Evolutionary conservation across 768 basidiomycete species (phyloP).

Genomic region (Pseudohyphozyma bogoriensis): DNA sequence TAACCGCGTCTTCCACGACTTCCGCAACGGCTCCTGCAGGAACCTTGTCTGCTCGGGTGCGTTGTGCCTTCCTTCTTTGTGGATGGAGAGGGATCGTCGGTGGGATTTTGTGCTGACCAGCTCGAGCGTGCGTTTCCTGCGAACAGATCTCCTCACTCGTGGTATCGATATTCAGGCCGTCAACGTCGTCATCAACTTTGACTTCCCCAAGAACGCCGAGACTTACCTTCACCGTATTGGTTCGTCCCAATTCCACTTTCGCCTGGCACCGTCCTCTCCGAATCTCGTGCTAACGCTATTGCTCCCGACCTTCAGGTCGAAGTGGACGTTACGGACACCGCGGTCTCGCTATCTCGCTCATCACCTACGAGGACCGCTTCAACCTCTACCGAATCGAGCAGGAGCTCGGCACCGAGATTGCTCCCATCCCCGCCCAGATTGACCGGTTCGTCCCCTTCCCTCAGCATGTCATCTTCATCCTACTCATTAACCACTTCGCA

Average conservation of each 20-base stretch:
- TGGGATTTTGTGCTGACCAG: neutral
- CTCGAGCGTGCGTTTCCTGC: neutral
- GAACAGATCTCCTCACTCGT: conserved; percentile 77
- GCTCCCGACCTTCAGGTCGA: conserved; percentile 55
- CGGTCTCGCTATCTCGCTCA: conserved; percentile 92
- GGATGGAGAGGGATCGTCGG: no score
- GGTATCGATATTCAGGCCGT: conserved; percentile 99
- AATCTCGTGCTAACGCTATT: neutral
- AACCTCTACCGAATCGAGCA: conserved; percentile 97
- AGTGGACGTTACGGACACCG: conserved; percentile 95
- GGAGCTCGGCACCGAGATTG: conserved; percentile 95
- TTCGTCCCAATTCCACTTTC: neutral
- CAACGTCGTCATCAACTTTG: conserved; percentile 99
- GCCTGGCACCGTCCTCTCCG: neutral
- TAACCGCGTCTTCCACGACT: conserved; percentile 99
- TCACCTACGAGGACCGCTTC: conserved; percentile 96
- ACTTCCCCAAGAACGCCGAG: conserved; percentile 98
- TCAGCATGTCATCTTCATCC: no score
- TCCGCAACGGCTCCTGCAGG: conserved; percentile 94
- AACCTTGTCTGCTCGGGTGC: conserved; percentile 79
- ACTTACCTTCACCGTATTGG: conserved; percentile 92
- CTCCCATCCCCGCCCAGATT: conserved; percentile 82
- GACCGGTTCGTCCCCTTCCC: conserved; percentile 76
- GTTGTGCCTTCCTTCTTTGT: conserved; percentile 8
- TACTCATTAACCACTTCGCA: no score